Percentiles rank a stretch among this genome's conserved stretches.
Evolutionary conservation across 441 rosid genomes (phyloP).

Genomic region (Syzygium malaccense): DNA sequence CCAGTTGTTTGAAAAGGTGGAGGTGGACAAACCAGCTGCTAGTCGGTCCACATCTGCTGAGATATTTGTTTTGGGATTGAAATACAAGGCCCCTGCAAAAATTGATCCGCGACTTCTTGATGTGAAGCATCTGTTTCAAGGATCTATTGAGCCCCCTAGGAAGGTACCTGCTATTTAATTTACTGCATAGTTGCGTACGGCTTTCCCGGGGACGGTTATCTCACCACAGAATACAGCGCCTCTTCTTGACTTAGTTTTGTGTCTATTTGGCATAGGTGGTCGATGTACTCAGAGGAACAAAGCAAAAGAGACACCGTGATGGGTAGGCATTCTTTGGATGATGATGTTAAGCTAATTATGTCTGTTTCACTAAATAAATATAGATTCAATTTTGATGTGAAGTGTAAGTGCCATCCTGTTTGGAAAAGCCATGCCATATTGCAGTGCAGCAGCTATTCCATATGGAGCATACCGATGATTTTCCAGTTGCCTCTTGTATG

Average conservation of each 20-base stretch:
- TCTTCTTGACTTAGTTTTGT: not conserved
- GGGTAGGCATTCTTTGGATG: constrained; percentile 44
- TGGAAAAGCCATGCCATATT: not conserved
- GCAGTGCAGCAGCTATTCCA: not conserved
- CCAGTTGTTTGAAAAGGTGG: constrained; percentile 88
- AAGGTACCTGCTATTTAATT: constrained; percentile 26
- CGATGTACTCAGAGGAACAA: constrained; percentile 65
- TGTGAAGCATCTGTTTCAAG: constrained; percentile 65
- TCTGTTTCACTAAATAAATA: not conserved
- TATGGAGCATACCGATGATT: not conserved
- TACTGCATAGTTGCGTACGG: not conserved
- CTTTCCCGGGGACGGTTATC: not conserved
- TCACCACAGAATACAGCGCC: not conserved
- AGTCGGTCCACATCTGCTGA: constrained; percentile 92
- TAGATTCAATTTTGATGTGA: not conserved
- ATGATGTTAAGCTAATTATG: not conserved
- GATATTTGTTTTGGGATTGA: constrained; percentile 67
- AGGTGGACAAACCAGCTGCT: constrained; percentile 86
- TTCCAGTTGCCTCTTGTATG: not conserved
- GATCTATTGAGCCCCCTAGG: constrained; percentile 45
- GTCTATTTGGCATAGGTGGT: constrained; percentile 38
- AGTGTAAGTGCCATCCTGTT: not conserved
- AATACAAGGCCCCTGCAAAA: constrained; percentile 82
- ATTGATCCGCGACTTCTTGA: constrained; percentile 90
- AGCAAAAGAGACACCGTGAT: constrained; percentile 75